phyloP scores from a whole-genome alignment of 2,329 filamentous ascomycete species.

The Chrysosporium keratinophilum region DNA sequence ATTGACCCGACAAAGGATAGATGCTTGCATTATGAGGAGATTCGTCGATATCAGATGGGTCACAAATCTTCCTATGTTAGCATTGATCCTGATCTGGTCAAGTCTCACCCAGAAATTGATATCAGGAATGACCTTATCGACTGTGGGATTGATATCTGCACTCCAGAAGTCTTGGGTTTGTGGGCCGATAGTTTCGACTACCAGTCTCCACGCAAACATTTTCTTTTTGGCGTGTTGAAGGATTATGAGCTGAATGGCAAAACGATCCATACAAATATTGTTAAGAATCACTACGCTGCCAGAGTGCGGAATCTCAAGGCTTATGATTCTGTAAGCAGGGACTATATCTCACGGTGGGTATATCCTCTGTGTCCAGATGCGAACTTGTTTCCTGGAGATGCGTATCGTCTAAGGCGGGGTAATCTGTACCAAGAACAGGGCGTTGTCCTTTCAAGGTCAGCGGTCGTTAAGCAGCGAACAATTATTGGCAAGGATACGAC shows the following conservation, averaged over 20 bases:
- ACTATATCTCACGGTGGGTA: constrained; percentile 77
- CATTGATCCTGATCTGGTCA: constrained; percentile 70
- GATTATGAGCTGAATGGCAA: constrained; percentile 96
- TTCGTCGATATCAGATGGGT: constrained; percentile 48
- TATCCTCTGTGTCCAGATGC: constrained; percentile 83
- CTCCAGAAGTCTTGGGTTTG: constrained; percentile 82
- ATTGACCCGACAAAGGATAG: constrained; percentile 69
- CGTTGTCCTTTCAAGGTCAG: constrained; percentile 63
- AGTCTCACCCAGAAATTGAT: constrained; percentile 64
- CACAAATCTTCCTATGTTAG: constrained; percentile 49
- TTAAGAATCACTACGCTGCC: constrained; percentile 73
- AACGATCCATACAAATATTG: constrained; percentile 84
- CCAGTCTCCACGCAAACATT: constrained; percentile 76
- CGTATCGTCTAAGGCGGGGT: constrained; percentile 59
- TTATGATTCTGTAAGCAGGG: constrained; percentile 79
- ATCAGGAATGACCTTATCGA: constrained; percentile 82
- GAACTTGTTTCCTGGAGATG: constrained; percentile 68
- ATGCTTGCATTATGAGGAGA: constrained; percentile 90
- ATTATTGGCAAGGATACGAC: constrained; percentile 67
- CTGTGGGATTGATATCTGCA: constrained; percentile 93
- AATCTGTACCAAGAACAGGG: constrained; percentile 69
- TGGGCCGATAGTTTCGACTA: constrained; percentile 99
- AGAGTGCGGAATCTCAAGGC: constrained; percentile 75
- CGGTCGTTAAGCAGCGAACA: constrained; percentile 56
- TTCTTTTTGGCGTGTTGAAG: constrained; percentile 84